phyloP scores from a whole-genome alignment of 768 basidiomycete genomes.

The Tricholoma matsutake region DNA sequence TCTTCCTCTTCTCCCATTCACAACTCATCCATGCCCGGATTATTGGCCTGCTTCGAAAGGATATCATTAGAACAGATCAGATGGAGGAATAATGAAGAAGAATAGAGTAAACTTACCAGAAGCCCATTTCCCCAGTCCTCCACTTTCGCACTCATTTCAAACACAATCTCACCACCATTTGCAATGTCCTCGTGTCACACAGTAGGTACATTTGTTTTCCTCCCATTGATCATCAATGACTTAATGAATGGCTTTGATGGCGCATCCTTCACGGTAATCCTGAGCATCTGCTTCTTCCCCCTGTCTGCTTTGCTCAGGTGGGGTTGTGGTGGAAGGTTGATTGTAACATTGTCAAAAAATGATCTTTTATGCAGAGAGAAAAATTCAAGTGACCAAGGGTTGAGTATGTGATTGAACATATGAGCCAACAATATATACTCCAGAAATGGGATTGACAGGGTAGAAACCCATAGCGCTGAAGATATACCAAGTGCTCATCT shows the following conservation, averaged over 20 bases:
- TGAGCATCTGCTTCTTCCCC: constrained; percentile 32
- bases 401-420: constrained; percentile 27
- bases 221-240: constrained; percentile 55
- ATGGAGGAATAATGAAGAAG: too few species aligned
- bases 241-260: constrained; percentile 58
- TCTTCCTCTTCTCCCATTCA: too few species aligned
- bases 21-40: too few species aligned
- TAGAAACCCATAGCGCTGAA: constrained; percentile 84
- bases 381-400: background rate
- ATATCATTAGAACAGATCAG: too few species aligned
- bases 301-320: constrained; percentile 12
- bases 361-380: constrained; percentile 29
- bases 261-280: constrained; percentile 56
- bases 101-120: background rate
- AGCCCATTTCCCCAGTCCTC: constrained; percentile 17
- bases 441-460: constrained; percentile 77
- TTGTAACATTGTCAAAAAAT: constrained; percentile 49
- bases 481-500: constrained; percentile 89
- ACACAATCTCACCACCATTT: constrained; percentile 17
- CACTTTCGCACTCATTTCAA: constrained; percentile 21
- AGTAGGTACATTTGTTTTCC: constrained; percentile 38
- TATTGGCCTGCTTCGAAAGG: too few species aligned
- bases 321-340: constrained; percentile 46
- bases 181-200: constrained; percentile 52
- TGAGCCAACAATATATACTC: constrained; percentile 75